Evolutionary conservation across 1,139 yeast species (phyloP).

Genomic region (Lodderomyces margitis): DNA sequence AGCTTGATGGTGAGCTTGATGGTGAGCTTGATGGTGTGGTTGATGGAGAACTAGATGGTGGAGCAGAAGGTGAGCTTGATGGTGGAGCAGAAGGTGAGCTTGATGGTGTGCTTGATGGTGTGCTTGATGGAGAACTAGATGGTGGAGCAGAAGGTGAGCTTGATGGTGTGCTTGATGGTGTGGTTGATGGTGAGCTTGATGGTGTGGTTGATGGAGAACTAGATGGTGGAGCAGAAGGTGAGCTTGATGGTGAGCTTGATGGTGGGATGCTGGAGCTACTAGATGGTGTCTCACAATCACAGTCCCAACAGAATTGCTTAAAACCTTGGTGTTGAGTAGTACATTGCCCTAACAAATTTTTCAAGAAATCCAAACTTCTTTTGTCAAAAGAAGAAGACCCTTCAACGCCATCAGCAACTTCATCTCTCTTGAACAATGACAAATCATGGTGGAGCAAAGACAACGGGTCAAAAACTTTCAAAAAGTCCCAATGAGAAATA

Average conservation of each 20-base stretch:
- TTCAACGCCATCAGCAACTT: slow-evolving; percentile 6
- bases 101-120: slow-evolving; percentile 3
- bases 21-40: slow-evolving; percentile 5
- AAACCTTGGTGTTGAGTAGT: slow-evolving; percentile 5
- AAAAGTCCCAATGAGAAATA: not conserved
- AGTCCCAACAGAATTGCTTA: slow-evolving; percentile 13
- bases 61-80: not conserved
- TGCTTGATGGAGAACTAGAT: no score
- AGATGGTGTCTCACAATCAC: slow-evolving; percentile 9
- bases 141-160: slow-evolving; percentile 4
- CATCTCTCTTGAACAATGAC: slow-evolving; percentile 10
- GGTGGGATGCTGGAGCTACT: slow-evolving; percentile 2
- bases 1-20: slow-evolving; percentile 3
- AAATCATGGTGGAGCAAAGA: not conserved
- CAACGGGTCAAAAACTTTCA: slow-evolving; percentile 6
- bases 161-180: slow-evolving; percentile 5
- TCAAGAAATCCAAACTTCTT: slow-evolving; percentile 9
- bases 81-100: slow-evolving; percentile 2
- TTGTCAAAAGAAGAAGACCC: slow-evolving; percentile 7
- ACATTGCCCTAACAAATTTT: slow-evolving; percentile 6
- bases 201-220: not conserved
- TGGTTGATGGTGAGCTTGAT: slow-evolving; percentile 3
- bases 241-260: slow-evolving; percentile 1
- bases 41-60: slow-evolving; percentile 1
- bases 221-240: slow-evolving; percentile 3